phyloP scores from a whole-genome alignment of 202 grass and related monocot species.

The Hordeum pubiflorum region DNA sequence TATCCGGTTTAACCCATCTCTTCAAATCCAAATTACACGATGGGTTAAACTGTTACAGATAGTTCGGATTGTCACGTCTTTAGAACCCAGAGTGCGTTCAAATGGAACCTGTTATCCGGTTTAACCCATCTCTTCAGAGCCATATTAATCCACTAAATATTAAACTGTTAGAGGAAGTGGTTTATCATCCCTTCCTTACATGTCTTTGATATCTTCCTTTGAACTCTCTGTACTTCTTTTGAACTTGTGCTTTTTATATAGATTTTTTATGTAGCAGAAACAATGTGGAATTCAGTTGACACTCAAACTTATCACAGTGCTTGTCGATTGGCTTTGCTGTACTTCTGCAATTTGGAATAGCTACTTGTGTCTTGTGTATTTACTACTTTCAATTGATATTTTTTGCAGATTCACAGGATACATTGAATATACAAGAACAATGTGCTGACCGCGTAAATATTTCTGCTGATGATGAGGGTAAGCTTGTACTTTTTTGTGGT shows the following conservation, averaged over 20 bases:
- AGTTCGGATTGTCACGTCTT: not conserved
- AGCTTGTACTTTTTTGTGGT: slow-evolving; percentile 43
- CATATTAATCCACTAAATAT: slow-evolving; percentile 10
- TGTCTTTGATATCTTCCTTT: not conserved
- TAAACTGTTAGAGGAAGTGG: not conserved
- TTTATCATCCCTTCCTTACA: not conserved
- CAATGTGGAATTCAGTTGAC: not conserved
- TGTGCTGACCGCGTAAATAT: slow-evolving; percentile 30
- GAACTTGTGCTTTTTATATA: not conserved
- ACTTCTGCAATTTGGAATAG: slow-evolving; percentile 10
- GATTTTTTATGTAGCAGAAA: not conserved
- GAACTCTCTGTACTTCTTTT: not conserved
- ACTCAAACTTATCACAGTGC: not conserved
- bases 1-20: not conserved
- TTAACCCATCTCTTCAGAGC: not conserved
- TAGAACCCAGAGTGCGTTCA: not conserved
- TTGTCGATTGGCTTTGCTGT: slow-evolving; percentile 1
- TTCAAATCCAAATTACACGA: not conserved
- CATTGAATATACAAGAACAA: slow-evolving; percentile 37
- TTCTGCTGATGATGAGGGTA: slow-evolving; percentile 73
- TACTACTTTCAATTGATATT: not conserved
- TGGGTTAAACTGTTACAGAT: not conserved
- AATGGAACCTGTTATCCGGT: not conserved
- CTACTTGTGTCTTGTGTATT: not conserved
- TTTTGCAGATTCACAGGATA: slow-evolving; percentile 50